phyloP scores from a whole-genome alignment of 176 grass and related monocot species.

The Oryza officinalis region DNA sequence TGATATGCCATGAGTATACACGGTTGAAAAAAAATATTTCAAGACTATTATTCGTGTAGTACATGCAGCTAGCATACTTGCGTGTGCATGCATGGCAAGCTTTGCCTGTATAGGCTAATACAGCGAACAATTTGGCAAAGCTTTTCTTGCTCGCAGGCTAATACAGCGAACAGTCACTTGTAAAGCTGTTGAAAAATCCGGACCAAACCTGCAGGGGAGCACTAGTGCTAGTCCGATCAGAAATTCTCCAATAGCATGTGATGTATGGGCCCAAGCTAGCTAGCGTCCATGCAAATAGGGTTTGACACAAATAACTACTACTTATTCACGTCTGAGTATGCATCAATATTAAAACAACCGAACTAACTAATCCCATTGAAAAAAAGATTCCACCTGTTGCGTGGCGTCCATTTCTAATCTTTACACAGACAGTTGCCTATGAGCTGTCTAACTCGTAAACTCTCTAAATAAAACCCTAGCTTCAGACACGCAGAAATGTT shows the following conservation, averaged over 20 bases:
- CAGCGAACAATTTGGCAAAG: too few species aligned
- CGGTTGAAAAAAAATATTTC: background rate
- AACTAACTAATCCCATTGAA: slow-evolving; percentile 48
- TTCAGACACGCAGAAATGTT: slow-evolving; percentile 28
- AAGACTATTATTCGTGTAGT: background rate
- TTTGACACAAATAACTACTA: slow-evolving; percentile 10
- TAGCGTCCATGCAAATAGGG: slow-evolving; percentile 9
- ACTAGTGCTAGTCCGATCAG: slow-evolving; percentile 16
- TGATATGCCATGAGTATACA: background rate
- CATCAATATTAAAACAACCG: slow-evolving; percentile 38
- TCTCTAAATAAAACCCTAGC: slow-evolving; percentile 52
- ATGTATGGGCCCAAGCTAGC: slow-evolving; percentile 29
- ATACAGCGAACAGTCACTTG: slow-evolving; percentile 9
- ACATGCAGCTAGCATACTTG: background rate
- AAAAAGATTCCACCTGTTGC: slow-evolving; percentile 45
- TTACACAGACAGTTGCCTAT: slow-evolving; percentile 44
- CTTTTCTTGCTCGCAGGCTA: too few species aligned
- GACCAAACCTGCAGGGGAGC: slow-evolving; percentile 39
- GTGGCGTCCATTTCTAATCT: slow-evolving; percentile 36
- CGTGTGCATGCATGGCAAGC: background rate
- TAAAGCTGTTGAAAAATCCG: slow-evolving; percentile 40
- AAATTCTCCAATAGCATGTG: slow-evolving; percentile 44
- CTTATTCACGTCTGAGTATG: slow-evolving; percentile 11
- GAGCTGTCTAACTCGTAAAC: slow-evolving; percentile 63
- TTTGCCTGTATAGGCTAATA: too few species aligned